Evolutionary conservation across 495 filamentous ascomycete genomes (phyloP).

Genomic region (Penicillium turbatum): DNA sequence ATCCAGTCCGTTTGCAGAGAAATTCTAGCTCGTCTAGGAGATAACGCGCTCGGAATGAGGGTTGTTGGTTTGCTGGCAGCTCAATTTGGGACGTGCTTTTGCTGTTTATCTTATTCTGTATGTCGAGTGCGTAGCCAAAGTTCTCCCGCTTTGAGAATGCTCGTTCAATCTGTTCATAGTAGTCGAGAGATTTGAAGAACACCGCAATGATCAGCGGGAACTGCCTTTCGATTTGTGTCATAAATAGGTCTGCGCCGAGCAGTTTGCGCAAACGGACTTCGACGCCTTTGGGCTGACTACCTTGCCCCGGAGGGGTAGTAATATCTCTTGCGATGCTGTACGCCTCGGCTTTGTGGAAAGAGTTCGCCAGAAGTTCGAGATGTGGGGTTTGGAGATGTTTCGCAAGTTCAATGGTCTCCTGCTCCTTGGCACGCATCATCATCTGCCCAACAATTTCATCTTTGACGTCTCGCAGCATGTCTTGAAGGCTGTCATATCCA

Average conservation of each 20-base stretch:
- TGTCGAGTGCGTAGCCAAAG: slow-evolving; percentile 54
- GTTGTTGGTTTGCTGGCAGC: slow-evolving; percentile 75
- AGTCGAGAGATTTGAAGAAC: slow-evolving; percentile 65
- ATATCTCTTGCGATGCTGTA: slow-evolving; percentile 82
- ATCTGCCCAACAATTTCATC: slow-evolving; percentile 79
- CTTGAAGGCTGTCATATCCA: slow-evolving; percentile 63
- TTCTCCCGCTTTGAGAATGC: slow-evolving; percentile 60
- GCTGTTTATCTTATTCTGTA: slow-evolving; percentile 61
- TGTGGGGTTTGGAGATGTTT: slow-evolving; percentile 49
- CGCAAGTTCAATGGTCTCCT: slow-evolving; percentile 56
- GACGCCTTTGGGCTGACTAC: slow-evolving; percentile 50
- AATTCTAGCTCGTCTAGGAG: slow-evolving; percentile 68
- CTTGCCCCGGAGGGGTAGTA: slow-evolving; percentile 51
- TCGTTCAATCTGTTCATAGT: slow-evolving; percentile 73
- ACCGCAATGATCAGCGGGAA: slow-evolving; percentile 72
- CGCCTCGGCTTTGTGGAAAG: slow-evolving; percentile 75
- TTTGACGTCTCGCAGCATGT: slow-evolving; percentile 67
- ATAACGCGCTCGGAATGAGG: slow-evolving; percentile 75
- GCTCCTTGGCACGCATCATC: slow-evolving; percentile 72
- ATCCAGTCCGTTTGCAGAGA: slow-evolving; percentile 64
- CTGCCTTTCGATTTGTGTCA: slow-evolving; percentile 54
- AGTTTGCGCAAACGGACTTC: slow-evolving; percentile 65
- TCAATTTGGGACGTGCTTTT: slow-evolving; percentile 55
- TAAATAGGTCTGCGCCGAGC: slow-evolving; percentile 62
- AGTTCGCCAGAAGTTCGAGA: slow-evolving; percentile 55